Evolutionary conservation across 192 early-diverging fungal species (phyloP).

Genomic region (Gorgonomyces haynaldii): DNA sequence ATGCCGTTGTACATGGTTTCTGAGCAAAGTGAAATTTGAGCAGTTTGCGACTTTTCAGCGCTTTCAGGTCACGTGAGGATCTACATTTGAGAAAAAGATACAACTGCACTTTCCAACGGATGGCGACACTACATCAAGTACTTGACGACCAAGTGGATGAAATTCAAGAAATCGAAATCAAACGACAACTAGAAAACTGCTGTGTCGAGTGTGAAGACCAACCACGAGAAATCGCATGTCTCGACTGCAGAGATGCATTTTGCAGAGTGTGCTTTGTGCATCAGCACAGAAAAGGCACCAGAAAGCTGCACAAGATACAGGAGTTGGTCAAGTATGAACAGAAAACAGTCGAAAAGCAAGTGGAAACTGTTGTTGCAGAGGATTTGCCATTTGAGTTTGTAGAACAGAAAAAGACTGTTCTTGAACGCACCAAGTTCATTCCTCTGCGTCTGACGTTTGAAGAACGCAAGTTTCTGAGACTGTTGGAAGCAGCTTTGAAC

Average conservation of each 20-base stretch:
- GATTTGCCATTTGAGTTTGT: background rate
- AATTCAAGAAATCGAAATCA: too few relatives aligned
- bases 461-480: conserved; percentile 85
- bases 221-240: conserved; percentile 56
- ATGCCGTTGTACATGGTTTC: conserved; percentile 37
- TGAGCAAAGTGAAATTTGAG: too few relatives aligned
- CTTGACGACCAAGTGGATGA: too few relatives aligned
- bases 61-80: too few relatives aligned
- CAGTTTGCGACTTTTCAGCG: too few relatives aligned
- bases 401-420: conserved; percentile 1
- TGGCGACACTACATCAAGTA: too few relatives aligned
- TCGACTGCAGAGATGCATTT: conserved; percentile 74
- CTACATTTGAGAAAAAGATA: too few relatives aligned
- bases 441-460: conserved; percentile 79
- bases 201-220: conserved; percentile 31
- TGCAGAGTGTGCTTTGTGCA: conserved; percentile 78
- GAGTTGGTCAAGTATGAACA: background rate
- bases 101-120: too few relatives aligned
- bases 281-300: conserved; percentile 34
- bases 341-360: conserved; percentile 9
- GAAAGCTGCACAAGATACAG: conserved; percentile 20
- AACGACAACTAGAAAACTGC: too few relatives aligned
- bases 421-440: conserved; percentile 63
- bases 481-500: conserved; percentile 87
- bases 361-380: conserved; percentile 5